Percentiles rank a stretch among this genome's conserved stretches.
Evolutionary conservation across 805 yeast species (phyloP).

Genomic region (Clavispora phyllophila): DNA sequence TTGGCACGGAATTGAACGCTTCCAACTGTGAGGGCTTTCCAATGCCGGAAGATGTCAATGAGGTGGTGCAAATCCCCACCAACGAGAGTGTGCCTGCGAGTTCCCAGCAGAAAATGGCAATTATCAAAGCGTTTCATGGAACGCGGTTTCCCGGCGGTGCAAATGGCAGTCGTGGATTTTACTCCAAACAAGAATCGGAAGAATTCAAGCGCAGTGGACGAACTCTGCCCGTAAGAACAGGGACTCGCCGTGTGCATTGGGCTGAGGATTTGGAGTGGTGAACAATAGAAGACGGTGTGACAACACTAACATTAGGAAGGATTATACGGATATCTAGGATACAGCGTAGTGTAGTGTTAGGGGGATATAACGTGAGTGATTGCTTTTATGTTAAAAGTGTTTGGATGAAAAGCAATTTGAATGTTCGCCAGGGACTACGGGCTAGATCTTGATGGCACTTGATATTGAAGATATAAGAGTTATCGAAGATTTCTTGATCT

Average conservation of each 20-base stretch:
- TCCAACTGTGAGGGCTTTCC: constrained; percentile 59
- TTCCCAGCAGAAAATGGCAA: constrained; percentile 32
- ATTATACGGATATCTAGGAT: background rate
- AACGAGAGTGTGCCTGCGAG: constrained; percentile 17
- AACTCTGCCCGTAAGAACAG: constrained; percentile 10
- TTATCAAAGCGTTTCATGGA: constrained; percentile 31
- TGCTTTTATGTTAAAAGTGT: too few species aligned
- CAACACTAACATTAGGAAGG: background rate
- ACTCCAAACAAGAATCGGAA: constrained; percentile 25
- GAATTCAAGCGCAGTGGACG: constrained; percentile 10
- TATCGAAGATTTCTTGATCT: too few species aligned
- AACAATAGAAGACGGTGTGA: background rate
- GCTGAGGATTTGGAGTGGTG: constrained; percentile 34
- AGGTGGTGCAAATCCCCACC: constrained; percentile 57
- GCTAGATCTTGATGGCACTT: too few species aligned
- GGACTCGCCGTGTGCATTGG: constrained; percentile 25
- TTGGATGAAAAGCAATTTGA: too few species aligned
- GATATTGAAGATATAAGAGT: too few species aligned
- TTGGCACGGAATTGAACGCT: constrained; percentile 65
- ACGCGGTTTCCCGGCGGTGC: constrained; percentile 5
- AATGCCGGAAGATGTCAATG: constrained; percentile 52
- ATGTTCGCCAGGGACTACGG: too few species aligned
- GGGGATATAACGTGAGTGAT: too few species aligned
- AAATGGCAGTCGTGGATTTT: constrained; percentile 22
- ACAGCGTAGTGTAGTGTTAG: too few species aligned